A percentile compares a stretch with the other conserved stretches of the same genome.
phyloP scores from a whole-genome alignment of 2,329 filamentous ascomycete species.

The Fragosphaeria purpurea region DNA sequence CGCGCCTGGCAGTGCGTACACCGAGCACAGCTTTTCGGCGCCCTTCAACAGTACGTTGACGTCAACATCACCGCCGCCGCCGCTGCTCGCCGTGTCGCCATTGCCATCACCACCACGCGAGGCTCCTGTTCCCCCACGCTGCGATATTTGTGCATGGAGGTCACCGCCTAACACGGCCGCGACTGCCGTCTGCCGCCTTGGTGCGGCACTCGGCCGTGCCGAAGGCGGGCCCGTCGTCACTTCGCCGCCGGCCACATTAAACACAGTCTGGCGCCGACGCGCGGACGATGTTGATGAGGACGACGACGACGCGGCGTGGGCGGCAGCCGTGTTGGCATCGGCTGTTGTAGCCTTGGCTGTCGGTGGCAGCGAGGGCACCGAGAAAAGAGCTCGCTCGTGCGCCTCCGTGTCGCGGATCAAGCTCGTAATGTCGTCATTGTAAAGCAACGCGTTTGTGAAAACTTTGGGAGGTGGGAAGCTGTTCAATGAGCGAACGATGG shows the following conservation, averaged over 20 bases:
- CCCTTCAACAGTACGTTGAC: conserved; percentile 76
- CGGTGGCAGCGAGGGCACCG: conserved; percentile 62
- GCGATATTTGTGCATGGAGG: conserved; percentile 69
- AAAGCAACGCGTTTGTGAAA: conserved; percentile 87
- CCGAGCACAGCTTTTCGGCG: conserved; percentile 79
- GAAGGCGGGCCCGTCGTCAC: conserved; percentile 47
- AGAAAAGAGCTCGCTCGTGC: conserved; percentile 92
- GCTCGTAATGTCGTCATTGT: conserved; percentile 82
- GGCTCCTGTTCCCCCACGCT: conserved; percentile 24
- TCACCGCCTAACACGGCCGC: conserved; percentile 81
- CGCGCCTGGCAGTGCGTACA: conserved; percentile 77
- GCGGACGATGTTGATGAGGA: conserved; percentile 28
- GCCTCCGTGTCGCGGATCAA: conserved; percentile 91
- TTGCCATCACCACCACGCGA: conserved; percentile 24
- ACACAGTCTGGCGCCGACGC: conserved; percentile 51
- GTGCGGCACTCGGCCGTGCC: conserved; percentile 32
- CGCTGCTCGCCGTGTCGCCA: conserved; percentile 17
- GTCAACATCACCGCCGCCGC: conserved; percentile 62
- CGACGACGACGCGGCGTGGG: conserved; percentile 32
- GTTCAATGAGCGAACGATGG: background rate
- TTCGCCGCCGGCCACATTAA: conserved; percentile 54
- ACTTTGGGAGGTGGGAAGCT: conserved; percentile 88
- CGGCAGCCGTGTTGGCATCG: conserved; percentile 21
- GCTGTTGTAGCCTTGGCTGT: conserved; percentile 21
- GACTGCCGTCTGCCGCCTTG: conserved; percentile 70